A percentile compares a stretch with the other conserved stretches of the same genome.
These are phyloP conservation scores for Candida dubliniensis DNA, from an alignment of 1,139 yeast species.

Conservation along the genomic window DNA sequence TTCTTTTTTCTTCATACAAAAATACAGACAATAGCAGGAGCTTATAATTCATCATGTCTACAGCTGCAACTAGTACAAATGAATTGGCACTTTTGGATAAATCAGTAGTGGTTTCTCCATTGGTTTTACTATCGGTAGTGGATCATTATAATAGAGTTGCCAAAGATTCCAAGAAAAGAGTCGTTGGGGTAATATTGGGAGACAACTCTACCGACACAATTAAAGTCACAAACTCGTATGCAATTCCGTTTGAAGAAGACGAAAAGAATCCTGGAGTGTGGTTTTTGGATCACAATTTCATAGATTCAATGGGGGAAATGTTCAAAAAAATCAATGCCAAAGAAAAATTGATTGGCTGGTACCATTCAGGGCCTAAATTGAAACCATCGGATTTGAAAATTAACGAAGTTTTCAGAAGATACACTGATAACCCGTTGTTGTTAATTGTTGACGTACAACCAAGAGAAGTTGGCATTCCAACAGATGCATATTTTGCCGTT, in stretches of 20 bases:
- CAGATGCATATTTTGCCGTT: constrained; percentile 91
- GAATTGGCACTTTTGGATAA: constrained; percentile 46
- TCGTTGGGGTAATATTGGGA: constrained; percentile 92
- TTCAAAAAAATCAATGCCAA: constrained; percentile 95
- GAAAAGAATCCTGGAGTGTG: constrained; percentile 91
- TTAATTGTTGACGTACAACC: constrained; percentile 93
- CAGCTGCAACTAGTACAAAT: constrained; percentile 15
- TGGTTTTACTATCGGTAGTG: constrained; percentile 89
- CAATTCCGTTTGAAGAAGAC: constrained; percentile 96
- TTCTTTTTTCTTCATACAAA: neutral
- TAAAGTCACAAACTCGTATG: constrained; percentile 75
- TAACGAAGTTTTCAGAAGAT: constrained; percentile 83
- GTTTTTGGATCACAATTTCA: constrained; percentile 95
- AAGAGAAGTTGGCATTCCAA: constrained; percentile 80
- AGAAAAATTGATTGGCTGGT: constrained; percentile 97
- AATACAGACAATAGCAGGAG: neutral
- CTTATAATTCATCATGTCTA: constrained; percentile 5
- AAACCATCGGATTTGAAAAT: constrained; percentile 86
- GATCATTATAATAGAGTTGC: constrained; percentile 92
- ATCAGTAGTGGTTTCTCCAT: constrained; percentile 89
- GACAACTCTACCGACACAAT: constrained; percentile 61
- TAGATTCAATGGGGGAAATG: constrained; percentile 97
- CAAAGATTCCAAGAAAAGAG: constrained; percentile 69
- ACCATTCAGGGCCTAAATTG: constrained; percentile 95
- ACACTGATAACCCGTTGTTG: constrained; percentile 78